Evolutionary conservation across 208 protist genomes (phyloP), one percentile per base, ranked within the genome.

Genomic region (Leishmania turanica): DNA sequence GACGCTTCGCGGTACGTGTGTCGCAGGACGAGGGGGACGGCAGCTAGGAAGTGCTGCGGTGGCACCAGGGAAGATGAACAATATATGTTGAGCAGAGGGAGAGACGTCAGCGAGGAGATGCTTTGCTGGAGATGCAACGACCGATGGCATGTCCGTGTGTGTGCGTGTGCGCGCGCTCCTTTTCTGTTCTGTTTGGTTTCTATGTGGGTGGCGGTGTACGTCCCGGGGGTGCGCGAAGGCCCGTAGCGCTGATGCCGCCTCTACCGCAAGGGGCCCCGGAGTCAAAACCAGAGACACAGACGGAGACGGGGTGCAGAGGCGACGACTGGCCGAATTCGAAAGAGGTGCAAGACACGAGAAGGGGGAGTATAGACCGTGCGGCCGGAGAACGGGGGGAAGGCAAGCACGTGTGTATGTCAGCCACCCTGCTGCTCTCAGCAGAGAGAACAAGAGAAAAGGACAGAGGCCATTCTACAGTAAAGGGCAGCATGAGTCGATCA

Each of bases 121-220:
- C 3, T 51, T 24, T 6, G 11, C 27, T 17, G 31, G 51, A 5
- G 45, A 60, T 60, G 37, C 5, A 15, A 31, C 56, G 40, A 3
- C 19, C 21, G 40, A 21, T 11, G 51, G 68, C 40, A 49, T 40
- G 65, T 70, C 17, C 45, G 65, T 45, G 65, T 15, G 64, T 69
- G 31, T 64, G n/a, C n/a, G 24, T 60, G 73, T 66, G 31, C 70
- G 47, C 77, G 58, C 58, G 78, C 31, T 37, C 53, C 69, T n/a
- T 17, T 47, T 1, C 45, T 76, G 21, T 58, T 80, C 19, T 71
- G 40, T 34, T 21, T 81, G 34, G 69, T 53, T 49, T 37, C 17
- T 11, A 8, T 37, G 9, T 40, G 13, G 60, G 31, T 34, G 62
- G 58, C n/a, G 58, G 2, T 68, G 13, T 40, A 24, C 31, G 31